Evolutionary conservation across 352 stramenopile genomes (phyloP), one percentile per base, ranked within the genome.

Genomic region (Pythium aristosporum): DNA sequence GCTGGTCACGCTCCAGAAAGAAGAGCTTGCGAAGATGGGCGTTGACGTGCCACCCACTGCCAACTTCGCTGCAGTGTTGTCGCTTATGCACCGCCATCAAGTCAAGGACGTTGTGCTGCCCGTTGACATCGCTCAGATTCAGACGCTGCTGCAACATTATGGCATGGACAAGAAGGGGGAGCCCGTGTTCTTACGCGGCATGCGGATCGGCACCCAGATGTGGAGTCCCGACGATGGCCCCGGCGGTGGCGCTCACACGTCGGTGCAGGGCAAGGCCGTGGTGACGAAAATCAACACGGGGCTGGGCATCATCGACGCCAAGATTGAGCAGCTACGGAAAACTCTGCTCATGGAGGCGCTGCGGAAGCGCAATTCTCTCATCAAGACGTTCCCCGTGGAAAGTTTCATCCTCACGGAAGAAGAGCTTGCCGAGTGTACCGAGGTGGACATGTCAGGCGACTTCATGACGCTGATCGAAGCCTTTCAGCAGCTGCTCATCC

Each of bases 161-260:
- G 71, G 75, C n/a, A 75, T 91, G 74, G 82, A 91, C 42, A 77
- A 75, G 44, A 82, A 78, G 23, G 82, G 80, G 5, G 82, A 89
- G 9, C 63, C 80, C 0, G 79, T 89, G 21, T 82, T 76, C 36
- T 32, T 86, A 25, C 76, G 79, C 18, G 82, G 82, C 8, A 77
- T 89, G 68, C 76, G 82, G 11, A 85, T 91, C 28, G 81, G 81
- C 2, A 89, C 82, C 0, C 74, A 87, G 39, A 61, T 71, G 12
- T 63, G 55, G 46, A 68, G 49, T 46, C 39, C 49, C 5, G 71
- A 78, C 15, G 64, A 65, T 18, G 13, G 5, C 23, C 25, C 28
- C 23, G 20, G 16, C 10, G 46, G n/a, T 48, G 51, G 25, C 1
- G 41, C 53, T 11, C 53, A 54, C 4, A 39, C 12, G 18, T 60